phyloP scores from a whole-genome alignment of 192 early-diverging fungal species.

The Podila verticillata region DNA sequence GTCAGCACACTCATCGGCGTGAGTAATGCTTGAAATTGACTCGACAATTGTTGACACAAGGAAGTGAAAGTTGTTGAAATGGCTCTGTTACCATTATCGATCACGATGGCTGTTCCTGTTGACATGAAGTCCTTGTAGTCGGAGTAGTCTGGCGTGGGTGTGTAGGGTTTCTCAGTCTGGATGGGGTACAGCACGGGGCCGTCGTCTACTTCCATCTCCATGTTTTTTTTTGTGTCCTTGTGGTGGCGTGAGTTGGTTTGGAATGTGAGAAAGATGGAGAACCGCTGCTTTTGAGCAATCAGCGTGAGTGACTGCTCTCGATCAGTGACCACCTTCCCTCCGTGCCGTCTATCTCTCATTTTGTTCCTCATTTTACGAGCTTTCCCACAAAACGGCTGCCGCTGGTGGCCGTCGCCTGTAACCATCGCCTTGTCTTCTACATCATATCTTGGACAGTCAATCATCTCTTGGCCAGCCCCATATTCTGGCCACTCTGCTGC shows the following conservation, averaged over 20 bases:
- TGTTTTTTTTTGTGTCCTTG: neutral
- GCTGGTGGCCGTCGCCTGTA: no score
- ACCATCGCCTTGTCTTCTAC: no score
- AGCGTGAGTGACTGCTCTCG: no score
- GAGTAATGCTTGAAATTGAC: no score
- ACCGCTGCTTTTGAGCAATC: neutral
- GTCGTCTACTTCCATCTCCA: constrained; percentile 38
- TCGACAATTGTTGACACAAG: neutral
- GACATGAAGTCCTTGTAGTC: constrained; percentile 48
- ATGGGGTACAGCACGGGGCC: constrained; percentile 24
- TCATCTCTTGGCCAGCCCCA: no score
- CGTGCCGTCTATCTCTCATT: no score
- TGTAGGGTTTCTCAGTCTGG: constrained; percentile 37
- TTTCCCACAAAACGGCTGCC: no score
- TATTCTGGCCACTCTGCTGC: no score
- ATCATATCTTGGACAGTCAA: no score
- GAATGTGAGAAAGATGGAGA: neutral
- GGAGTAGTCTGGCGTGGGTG: constrained; percentile 33
- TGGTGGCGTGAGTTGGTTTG: neutral
- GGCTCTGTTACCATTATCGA: constrained; percentile 50
- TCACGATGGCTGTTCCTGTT: constrained; percentile 46
- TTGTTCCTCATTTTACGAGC: no score
- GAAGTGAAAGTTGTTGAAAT: neutral
- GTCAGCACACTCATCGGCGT: neutral
- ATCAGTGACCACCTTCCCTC: no score